Evolutionary conservation across 106 monocot species (phyloP).

Genomic region (Xerophyta viscosa): DNA sequence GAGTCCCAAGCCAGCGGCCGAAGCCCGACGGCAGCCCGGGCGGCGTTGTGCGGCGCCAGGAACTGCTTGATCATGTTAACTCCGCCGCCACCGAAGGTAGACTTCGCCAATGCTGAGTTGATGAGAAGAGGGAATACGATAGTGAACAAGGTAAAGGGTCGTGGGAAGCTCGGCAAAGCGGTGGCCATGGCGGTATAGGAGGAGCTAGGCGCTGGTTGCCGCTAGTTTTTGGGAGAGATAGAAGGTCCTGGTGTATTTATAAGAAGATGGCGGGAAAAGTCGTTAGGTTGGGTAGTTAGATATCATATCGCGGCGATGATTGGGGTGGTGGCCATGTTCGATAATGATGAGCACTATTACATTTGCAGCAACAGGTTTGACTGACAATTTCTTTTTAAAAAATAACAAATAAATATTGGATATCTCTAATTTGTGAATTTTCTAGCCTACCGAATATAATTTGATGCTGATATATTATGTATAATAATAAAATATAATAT

Average conservation of each 20-base stretch:
- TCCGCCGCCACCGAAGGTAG: neutral
- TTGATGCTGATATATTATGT: no score
- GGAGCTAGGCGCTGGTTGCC: no score
- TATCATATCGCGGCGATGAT: neutral
- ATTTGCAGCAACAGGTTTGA: no score
- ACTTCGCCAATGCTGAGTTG: no score
- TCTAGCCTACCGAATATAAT: no score
- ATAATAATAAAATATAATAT: no score
- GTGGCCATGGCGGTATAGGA: constrained; percentile 4
- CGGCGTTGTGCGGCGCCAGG: constrained; percentile 37
- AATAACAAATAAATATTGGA: no score
- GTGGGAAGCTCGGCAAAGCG: constrained; percentile 1
- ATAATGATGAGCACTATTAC: constrained; percentile 5
- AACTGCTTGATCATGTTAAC: constrained; percentile 9
- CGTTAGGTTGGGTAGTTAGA: neutral
- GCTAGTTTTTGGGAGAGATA: neutral
- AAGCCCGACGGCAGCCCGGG: constrained; percentile 25
- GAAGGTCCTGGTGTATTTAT: neutral
- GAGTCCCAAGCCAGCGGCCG: constrained; percentile 37
- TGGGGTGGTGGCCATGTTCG: constrained; percentile 18
- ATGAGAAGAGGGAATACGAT: no score
- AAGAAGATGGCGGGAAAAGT: neutral
- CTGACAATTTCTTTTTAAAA: no score
- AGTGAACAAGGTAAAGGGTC: neutral
- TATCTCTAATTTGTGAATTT: no score